These are phyloP conservation scores for Martensiomyces pterosporus DNA, from an alignment of 192 early-diverging fungal species.

Conservation along the genomic window DNA sequence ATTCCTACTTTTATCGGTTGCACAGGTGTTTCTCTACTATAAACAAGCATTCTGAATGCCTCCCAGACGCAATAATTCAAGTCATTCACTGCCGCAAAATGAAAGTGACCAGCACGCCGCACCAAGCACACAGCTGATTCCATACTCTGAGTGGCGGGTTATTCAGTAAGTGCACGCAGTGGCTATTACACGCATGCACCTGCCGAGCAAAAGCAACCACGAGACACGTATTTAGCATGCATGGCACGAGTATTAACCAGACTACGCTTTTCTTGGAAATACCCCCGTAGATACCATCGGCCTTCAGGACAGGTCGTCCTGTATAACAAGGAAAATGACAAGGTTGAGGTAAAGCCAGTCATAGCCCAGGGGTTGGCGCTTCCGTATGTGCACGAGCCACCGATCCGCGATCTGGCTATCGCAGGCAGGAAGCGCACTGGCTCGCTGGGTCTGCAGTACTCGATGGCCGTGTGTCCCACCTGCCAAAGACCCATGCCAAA, in stretches of 20 bases:
- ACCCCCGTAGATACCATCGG: constrained; percentile 19
- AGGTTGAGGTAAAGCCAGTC: constrained; percentile 46
- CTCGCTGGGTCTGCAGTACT: constrained; percentile 7
- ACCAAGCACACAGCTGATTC: constrained; percentile 41
- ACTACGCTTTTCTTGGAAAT: too few relatives aligned
- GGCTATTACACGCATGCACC: too few relatives aligned
- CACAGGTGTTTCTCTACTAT: too few relatives aligned
- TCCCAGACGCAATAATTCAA: too few relatives aligned
- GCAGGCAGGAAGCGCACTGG: background rate
- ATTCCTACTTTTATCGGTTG: too few relatives aligned
- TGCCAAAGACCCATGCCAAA: constrained; percentile 19
- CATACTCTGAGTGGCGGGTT: constrained; percentile 45
- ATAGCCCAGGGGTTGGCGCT: constrained; percentile 9
- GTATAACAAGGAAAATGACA: constrained; percentile 58
- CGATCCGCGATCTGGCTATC: background rate
- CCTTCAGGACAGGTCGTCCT: constrained; percentile 57
- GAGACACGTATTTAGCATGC: too few relatives aligned
- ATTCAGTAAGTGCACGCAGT: constrained; percentile 32
- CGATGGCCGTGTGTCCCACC: constrained; percentile 20
- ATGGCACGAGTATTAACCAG: too few relatives aligned
- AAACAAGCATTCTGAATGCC: too few relatives aligned
- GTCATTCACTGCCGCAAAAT: too few relatives aligned
- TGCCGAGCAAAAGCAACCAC: too few relatives aligned
- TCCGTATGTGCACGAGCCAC: background rate
- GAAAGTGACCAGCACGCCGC: too few relatives aligned